A percentile compares a stretch with the other conserved stretches of the same genome.
Conservation (phyloP, 306 rosid species). For the Cyclanthera cordifolia region DNA sequence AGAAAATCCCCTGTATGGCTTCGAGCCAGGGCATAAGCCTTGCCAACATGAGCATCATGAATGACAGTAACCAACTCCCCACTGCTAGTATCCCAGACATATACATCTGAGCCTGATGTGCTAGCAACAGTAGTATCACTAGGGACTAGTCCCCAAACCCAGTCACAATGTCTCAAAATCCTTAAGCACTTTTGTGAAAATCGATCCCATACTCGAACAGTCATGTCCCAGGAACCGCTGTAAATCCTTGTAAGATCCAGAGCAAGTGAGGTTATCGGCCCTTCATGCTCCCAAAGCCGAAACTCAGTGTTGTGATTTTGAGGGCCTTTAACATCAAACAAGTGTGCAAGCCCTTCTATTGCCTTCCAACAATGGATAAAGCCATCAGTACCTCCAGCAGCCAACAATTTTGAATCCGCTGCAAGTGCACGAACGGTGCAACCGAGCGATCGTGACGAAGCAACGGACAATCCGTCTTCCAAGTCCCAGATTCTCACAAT, state of each 20-base stretch:
- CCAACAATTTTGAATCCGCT: slow-evolving; percentile 54
- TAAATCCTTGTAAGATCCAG: slow-evolving; percentile 76
- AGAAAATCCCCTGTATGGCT: slow-evolving; percentile 71
- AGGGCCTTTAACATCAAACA: slow-evolving; percentile 59
- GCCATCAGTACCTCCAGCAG: slow-evolving; percentile 83
- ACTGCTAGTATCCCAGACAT: slow-evolving; percentile 58
- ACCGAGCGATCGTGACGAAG: slow-evolving; percentile 67
- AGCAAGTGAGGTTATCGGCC: slow-evolving; percentile 81
- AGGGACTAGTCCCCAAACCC: slow-evolving; percentile 87
- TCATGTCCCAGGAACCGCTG: slow-evolving; percentile 96
- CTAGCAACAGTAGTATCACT: slow-evolving; percentile 57
- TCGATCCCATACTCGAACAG: slow-evolving; percentile 88
- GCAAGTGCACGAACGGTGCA: slow-evolving; percentile 86
- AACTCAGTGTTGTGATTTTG: slow-evolving; percentile 42
- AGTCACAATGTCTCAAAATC: slow-evolving; percentile 76
- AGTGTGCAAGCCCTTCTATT: slow-evolving; percentile 52
- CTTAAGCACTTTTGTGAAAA: slow-evolving; percentile 38
- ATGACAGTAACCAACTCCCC: slow-evolving; percentile 43
- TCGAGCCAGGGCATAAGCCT: slow-evolving; percentile 52
- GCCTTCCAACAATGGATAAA: slow-evolving; percentile 92
- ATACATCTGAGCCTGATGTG: slow-evolving; percentile 76
- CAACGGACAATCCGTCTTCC: slow-evolving; percentile 73
- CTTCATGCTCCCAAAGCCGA: slow-evolving; percentile 89
- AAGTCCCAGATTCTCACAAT: slow-evolving; percentile 78
- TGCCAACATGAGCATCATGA: slow-evolving; percentile 61